Percentiles rank a stretch among this genome's conserved stretches.
Evolutionary conservation across 2,329 filamentous ascomycete genomes (phyloP).

Genomic region (Myriosclerotinia duriaeana): DNA sequence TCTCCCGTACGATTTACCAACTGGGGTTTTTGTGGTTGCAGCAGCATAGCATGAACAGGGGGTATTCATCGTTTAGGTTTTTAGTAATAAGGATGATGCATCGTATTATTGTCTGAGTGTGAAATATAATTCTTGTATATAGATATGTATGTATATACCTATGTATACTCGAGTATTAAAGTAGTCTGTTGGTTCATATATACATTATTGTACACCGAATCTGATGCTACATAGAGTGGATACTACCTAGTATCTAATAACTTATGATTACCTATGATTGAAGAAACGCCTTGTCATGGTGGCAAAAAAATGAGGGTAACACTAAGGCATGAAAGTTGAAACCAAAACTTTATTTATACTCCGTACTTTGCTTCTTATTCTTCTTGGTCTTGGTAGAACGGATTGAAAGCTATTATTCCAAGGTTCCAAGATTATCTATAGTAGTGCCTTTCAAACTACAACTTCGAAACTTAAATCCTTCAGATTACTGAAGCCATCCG

Average conservation of each 20-base stretch:
- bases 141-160: too few relatives aligned
- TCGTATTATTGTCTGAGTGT: background rate
- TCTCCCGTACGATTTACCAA: slow-evolving; percentile 14
- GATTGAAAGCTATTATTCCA: too few relatives aligned
- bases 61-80: background rate
- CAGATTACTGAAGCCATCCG: too few relatives aligned
- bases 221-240: background rate
- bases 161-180: too few relatives aligned
- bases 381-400: too few relatives aligned
- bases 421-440: too few relatives aligned
- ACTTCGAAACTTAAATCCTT: background rate
- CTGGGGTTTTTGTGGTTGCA: slow-evolving; percentile 15
- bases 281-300: slow-evolving; percentile 10
- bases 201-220: background rate
- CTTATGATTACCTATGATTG: background rate
- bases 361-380: background rate
- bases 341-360: slow-evolving; percentile 18
- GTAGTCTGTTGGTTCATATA: too few relatives aligned
- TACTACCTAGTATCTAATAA: background rate
- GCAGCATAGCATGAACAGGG: background rate
- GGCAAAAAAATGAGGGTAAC: slow-evolving; percentile 11
- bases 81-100: background rate
- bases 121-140: too few relatives aligned
- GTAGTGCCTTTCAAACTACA: background rate
- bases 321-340: background rate